Percentiles rank a stretch among this genome's conserved stretches.
Evolutionary conservation across 2,329 filamentous ascomycete species (phyloP).

Genomic region (Claviceps spartinae): DNA sequence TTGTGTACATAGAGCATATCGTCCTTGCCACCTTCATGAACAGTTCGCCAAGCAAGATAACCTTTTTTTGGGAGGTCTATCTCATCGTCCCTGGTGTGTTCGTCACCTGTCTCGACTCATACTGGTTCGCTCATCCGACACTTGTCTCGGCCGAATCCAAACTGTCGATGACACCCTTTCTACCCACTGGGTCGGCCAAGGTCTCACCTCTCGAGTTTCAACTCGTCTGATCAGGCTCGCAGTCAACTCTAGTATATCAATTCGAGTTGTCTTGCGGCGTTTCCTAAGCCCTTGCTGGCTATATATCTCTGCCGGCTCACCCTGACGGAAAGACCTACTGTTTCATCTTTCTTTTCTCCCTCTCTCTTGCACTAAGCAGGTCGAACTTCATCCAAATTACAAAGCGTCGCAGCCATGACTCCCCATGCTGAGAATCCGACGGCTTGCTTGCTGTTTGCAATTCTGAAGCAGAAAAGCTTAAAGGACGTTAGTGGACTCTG

Average conservation of each 20-base stretch:
- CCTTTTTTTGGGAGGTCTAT: neutral
- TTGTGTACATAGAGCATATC: neutral
- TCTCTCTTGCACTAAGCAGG: neutral
- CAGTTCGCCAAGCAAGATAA: neutral
- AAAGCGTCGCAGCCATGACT: slow-evolving; percentile 25
- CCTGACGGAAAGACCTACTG: neutral
- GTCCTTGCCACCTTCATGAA: neutral
- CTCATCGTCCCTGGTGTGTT: neutral
- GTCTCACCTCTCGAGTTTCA: neutral
- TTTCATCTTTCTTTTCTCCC: neutral
- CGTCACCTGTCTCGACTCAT: neutral
- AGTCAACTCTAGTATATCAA: neutral
- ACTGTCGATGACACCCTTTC: neutral
- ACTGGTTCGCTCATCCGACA: neutral
- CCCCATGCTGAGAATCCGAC: slow-evolving; percentile 42
- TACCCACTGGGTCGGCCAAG: neutral
- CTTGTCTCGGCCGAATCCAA: neutral
- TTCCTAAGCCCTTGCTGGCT: neutral
- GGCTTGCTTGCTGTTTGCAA: slow-evolving; percentile 45
- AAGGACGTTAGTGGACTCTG: slow-evolving; percentile 38
- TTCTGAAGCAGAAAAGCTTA: slow-evolving; percentile 44
- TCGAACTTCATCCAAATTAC: neutral
- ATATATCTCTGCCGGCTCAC: neutral
- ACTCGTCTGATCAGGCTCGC: neutral
- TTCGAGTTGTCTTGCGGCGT: neutral